Evolutionary conservation across 495 filamentous ascomycete species (phyloP).

Genomic region (Daldinia decipiens): DNA sequence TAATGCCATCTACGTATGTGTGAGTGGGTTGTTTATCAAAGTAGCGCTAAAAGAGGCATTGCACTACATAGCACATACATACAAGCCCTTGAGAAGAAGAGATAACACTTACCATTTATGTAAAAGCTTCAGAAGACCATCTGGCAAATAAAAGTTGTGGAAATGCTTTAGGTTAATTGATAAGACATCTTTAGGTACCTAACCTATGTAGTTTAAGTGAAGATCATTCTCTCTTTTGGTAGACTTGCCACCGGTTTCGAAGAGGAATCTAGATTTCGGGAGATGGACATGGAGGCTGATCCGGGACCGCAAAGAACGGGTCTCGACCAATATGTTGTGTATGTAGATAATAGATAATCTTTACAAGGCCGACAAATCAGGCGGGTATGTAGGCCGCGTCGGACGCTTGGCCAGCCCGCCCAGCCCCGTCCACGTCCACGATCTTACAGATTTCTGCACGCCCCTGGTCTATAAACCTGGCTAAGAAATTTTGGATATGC

Average conservation of each 20-base stretch:
- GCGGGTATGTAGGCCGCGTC: background rate
- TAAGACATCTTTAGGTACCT: background rate
- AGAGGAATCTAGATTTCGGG: conserved; percentile 25
- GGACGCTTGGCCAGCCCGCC: background rate
- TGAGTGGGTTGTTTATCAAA: background rate
- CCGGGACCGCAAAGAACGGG: conserved; percentile 27
- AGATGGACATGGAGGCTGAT: conserved; percentile 9
- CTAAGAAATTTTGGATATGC: conserved; percentile 25
- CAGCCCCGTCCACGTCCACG: background rate
- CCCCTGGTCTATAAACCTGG: conserved; percentile 30
- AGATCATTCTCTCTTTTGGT: conserved; percentile 22
- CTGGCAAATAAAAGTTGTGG: background rate
- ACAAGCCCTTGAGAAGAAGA: background rate
- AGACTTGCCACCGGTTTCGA: conserved; percentile 21
- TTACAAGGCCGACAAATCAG: background rate
- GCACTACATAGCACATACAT: no score
- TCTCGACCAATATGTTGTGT: conserved; percentile 2
- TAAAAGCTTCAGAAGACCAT: background rate
- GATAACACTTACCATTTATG: background rate
- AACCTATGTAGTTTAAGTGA: conserved; percentile 19
- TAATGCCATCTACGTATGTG: background rate
- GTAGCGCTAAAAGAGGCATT: background rate
- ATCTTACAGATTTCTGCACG: conserved; percentile 1
- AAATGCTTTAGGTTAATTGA: conserved; percentile 16
- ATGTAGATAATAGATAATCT: no score